phyloP scores from a whole-genome alignment of 1,284 basidiomycete species.

The Ustilago hordei region DNA sequence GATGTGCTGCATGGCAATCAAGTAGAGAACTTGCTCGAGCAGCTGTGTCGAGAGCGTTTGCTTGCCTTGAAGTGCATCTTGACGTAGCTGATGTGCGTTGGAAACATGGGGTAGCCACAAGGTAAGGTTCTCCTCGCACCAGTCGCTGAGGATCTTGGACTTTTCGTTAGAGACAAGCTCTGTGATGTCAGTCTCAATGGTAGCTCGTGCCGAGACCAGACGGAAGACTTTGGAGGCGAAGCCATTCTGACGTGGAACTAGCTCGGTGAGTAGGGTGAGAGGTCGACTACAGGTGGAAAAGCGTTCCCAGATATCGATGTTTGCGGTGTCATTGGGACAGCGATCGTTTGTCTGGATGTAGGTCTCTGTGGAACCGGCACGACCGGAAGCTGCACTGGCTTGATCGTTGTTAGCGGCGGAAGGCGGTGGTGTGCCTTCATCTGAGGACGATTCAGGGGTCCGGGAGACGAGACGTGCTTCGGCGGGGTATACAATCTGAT shows the following conservation, averaged over 20 bases:
- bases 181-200: constrained; percentile 42
- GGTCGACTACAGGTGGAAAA: constrained; percentile 43
- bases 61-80: constrained; percentile 31
- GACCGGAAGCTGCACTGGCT: not conserved
- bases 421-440: constrained; percentile 21
- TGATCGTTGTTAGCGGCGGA: not conserved
- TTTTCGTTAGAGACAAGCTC: constrained; percentile 38
- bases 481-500: constrained; percentile 44
- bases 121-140: constrained; percentile 45
- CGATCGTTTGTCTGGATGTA: constrained; percentile 41
- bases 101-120: constrained; percentile 43
- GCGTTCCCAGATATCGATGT: constrained; percentile 46
- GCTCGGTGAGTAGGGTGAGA: constrained; percentile 42
- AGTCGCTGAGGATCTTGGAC: constrained; percentile 43
- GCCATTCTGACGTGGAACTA: constrained; percentile 39
- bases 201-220: constrained; percentile 43
- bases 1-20: constrained; percentile 45
- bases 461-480: constrained; percentile 31
- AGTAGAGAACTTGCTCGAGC: constrained; percentile 43
- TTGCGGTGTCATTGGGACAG: constrained; percentile 22
- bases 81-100: constrained; percentile 40
- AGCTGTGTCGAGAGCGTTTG: constrained; percentile 45
- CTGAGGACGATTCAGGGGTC: constrained; percentile 33
- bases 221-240: constrained; percentile 46
- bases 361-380: constrained; percentile 7